Evolutionary conservation across 768 basidiomycete species (phyloP).

Genomic region (Butyriboletus loyo): DNA sequence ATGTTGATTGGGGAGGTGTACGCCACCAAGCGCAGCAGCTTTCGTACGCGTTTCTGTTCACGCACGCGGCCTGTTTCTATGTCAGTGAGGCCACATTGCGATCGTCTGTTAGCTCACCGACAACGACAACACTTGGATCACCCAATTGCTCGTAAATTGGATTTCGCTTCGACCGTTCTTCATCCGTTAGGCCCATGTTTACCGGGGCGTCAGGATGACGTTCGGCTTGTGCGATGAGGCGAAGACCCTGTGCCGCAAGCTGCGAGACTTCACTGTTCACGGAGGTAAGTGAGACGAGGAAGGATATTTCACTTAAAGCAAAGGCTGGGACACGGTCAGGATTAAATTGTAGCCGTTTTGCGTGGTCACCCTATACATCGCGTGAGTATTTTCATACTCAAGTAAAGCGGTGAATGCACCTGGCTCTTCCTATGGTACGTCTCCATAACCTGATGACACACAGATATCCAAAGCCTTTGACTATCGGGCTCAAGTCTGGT

Average conservation of each 20-base stretch:
- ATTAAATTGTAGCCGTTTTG: constrained; percentile 49
- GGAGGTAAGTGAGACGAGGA: constrained; percentile 69
- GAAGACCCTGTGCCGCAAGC: constrained; percentile 65
- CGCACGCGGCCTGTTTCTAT: constrained; percentile 59
- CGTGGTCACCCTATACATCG: constrained; percentile 37
- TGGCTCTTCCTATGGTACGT: constrained; percentile 49
- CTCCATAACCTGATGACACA: constrained; percentile 58
- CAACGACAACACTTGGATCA: constrained; percentile 65
- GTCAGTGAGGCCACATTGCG: constrained; percentile 1
- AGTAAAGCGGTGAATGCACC: constrained; percentile 31
- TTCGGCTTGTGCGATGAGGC: constrained; percentile 66
- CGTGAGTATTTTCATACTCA: constrained; percentile 3
- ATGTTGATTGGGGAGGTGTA: constrained; percentile 65
- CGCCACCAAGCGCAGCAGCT: constrained; percentile 60
- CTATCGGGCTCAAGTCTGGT: constrained; percentile 57
- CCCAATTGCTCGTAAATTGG: constrained; percentile 77
- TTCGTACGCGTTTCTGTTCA: constrained; percentile 78
- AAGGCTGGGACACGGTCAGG: constrained; percentile 59
- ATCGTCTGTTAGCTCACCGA: constrained; percentile 48
- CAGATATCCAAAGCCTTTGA: constrained; percentile 68
- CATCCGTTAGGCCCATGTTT: constrained; percentile 49
- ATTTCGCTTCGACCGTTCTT: constrained; percentile 64
- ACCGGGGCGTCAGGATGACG: constrained; percentile 56
- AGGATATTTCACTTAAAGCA: constrained; percentile 66
- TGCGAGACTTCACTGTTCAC: constrained; percentile 64